A percentile compares a stretch with the other conserved stretches of the same genome.
These are phyloP conservation scores for Dipteronia sinensis DNA, from an alignment of 345 rosid species.

Conservation along the genomic window DNA sequence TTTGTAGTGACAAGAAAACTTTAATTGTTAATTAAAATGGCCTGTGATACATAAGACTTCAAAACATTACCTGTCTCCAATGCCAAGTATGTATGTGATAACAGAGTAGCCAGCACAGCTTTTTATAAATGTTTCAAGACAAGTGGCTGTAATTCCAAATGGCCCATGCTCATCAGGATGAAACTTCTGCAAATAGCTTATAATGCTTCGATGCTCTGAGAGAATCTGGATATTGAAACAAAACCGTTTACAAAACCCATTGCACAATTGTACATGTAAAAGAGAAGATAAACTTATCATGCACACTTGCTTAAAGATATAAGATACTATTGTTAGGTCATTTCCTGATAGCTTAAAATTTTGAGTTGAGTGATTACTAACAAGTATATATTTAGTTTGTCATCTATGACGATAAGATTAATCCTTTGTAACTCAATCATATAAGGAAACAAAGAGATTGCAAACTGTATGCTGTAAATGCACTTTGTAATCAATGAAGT, in stretches of 20 bases:
- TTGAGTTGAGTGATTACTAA: not conserved
- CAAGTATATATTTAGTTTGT: not conserved
- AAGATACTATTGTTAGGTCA: not conserved
- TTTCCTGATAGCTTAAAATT: not conserved
- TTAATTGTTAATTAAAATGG: not conserved
- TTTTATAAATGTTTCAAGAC: slow-evolving; percentile 96
- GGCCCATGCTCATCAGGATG: slow-evolving; percentile 97
- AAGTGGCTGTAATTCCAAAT: slow-evolving; percentile 89
- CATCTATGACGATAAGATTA: not conserved
- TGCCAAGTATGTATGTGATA: slow-evolving; percentile 93
- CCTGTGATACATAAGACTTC: not conserved
- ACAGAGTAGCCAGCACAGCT: slow-evolving; percentile 99
- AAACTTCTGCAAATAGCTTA: slow-evolving; percentile 90
- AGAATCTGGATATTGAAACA: slow-evolving; percentile 60
- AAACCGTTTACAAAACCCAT: not conserved
- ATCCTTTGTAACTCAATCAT: not conserved
- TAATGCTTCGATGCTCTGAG: slow-evolving; percentile 91
- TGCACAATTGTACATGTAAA: slow-evolving; percentile 15
- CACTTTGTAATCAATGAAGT: not conserved
- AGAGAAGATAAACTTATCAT: slow-evolving; percentile 1
- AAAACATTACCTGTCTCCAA: slow-evolving; percentile 84
- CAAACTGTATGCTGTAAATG: not conserved
- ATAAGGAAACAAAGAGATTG: not conserved
- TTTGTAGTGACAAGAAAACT: not conserved
- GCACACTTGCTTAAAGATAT: not conserved